Percentiles rank a stretch among this genome's conserved stretches.
Evolutionary conservation across 345 rosid species (phyloP).

Genomic region (Ceriops tagal): DNA sequence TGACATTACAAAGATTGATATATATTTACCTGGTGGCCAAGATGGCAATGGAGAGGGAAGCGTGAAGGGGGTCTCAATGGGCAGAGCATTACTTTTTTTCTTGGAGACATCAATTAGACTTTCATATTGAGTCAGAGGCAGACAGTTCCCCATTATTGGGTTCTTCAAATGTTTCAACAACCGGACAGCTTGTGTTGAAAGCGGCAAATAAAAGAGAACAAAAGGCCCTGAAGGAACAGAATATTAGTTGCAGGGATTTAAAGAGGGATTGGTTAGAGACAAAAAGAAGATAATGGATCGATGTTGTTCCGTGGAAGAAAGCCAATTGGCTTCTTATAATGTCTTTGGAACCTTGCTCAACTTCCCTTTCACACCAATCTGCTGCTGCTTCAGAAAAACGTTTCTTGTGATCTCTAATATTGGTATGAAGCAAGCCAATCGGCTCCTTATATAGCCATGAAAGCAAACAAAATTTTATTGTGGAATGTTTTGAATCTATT

Average conservation of each 20-base stretch:
- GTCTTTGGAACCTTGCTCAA: neutral
- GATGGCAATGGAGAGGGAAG: slow-evolving; percentile 39
- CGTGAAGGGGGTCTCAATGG: slow-evolving; percentile 27
- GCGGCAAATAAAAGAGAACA: neutral
- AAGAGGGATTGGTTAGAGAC: neutral
- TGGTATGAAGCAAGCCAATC: no score
- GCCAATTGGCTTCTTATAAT: neutral
- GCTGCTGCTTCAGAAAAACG: no score
- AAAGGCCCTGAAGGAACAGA: neutral
- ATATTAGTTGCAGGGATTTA: neutral
- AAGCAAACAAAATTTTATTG: no score
- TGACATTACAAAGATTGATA: neutral
- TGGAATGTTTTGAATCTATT: no score
- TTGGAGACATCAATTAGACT: slow-evolving; percentile 10
- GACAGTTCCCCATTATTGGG: slow-evolving; percentile 23
- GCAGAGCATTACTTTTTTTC: slow-evolving; percentile 12
- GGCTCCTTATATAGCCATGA: no score
- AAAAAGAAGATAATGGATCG: neutral
- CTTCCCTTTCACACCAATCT: slow-evolving; percentile 10
- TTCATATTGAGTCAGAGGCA: neutral
- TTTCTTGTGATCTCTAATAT: no score
- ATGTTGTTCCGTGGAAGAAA: slow-evolving; percentile 11
- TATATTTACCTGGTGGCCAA: slow-evolving; percentile 32
- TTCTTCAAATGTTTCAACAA: neutral
- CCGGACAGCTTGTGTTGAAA: neutral